Evolutionary conservation across 129 eudicot species (phyloP), one percentile per base, ranked within the genome.

Genomic region (Logfia minima): DNA sequence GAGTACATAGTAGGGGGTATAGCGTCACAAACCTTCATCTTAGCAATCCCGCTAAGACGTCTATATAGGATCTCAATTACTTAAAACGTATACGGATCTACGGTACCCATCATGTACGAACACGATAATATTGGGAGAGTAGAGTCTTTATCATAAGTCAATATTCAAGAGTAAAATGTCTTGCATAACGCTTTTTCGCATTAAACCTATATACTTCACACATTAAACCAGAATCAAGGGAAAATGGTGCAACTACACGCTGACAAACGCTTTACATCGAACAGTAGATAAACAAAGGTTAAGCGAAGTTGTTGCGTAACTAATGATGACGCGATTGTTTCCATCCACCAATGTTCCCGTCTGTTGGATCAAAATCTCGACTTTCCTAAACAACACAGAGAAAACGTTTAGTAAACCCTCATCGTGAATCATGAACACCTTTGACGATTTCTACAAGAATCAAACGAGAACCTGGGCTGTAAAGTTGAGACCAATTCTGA

Each of bases 341-440:
- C 93, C 93, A 90, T 66, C 96, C 96, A n/a, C 96, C 96, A 51
- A 77, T 37, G 68, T 76, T 79, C 74, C 63, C 85, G 21, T 82
- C 90, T 11, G 31, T 71, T 48, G 78, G 67, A 70, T 70, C 82
- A 56, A 83, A 77, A 67, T 67, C 88, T 37, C 87, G 70, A 61
- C 82, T 82, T 66, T 56, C 82, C 96, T 90, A 84, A 90, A 10
- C 61, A 82, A 55, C 26, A 24, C 26, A 24, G 9, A 52, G 66
- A 60, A 13, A 71, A n/a, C 18, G 51, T 19, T 69, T 8, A 61
- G 48, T 24, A 24, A 0, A 24, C 26, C 26, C 26, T 24, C 26
- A 24, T 24, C 1, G 26, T 24, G 26, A 24, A 1, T 24, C 26
- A 24, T 24, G 1, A 24, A n/a, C n/a, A n/a, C n/a, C n/a, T n/a